These are phyloP conservation scores for Candida easanensis DNA, from an alignment of 805 yeast genomes.

Conservation along the genomic window DNA sequence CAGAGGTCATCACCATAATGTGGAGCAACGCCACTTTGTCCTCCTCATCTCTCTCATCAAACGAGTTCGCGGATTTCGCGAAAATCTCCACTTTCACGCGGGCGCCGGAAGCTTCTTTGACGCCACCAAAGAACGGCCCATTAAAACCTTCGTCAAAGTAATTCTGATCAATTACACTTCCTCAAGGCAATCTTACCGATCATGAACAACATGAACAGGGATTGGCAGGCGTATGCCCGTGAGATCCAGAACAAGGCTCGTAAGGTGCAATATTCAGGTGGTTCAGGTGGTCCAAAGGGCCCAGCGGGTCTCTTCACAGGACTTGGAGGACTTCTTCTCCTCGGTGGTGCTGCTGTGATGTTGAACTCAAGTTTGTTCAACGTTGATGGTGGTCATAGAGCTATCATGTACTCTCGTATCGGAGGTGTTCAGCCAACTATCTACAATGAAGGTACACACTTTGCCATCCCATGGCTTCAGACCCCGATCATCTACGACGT, in stretches of 20 bases:
- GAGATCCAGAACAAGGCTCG: conserved; percentile 47
- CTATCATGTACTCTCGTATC: conserved; percentile 86
- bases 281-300: conserved; percentile 35
- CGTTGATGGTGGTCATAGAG: conserved; percentile 99
- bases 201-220: conserved; percentile 34
- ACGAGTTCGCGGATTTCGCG: no score
- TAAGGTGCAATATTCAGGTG: conserved; percentile 37
- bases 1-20: no score
- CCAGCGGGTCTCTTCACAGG: conserved; percentile 63
- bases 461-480: conserved; percentile 92
- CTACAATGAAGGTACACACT: conserved; percentile 92
- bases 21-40: no score
- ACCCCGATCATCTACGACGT: conserved; percentile 91
- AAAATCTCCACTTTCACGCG: no score
- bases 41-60: no score
- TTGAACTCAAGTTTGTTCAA: conserved; percentile 62
- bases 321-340: conserved; percentile 53
- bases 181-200: background rate
- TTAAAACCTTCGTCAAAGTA: no score
- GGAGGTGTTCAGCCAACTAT: conserved; percentile 82
- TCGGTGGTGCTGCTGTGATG: conserved; percentile 56
- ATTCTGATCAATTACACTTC: no score
- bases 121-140: no score
- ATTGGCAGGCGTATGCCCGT: conserved; percentile 51
- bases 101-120: no score